Evolutionary conservation across 2,329 filamentous ascomycete species (phyloP).

Genomic region (Xylariaceae sp.): DNA sequence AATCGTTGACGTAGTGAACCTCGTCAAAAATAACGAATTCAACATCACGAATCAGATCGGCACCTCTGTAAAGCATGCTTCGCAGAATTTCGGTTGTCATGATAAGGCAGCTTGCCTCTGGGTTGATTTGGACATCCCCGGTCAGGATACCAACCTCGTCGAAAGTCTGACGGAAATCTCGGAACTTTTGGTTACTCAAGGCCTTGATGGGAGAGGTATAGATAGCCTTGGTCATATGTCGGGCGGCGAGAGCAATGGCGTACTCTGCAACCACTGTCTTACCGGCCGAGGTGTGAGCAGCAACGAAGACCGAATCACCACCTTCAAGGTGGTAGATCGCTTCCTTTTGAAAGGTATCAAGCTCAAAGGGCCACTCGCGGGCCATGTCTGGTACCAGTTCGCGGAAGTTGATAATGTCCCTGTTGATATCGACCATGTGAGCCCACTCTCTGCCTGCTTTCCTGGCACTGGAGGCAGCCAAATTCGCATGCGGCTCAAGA

Average conservation of each 20-base stretch:
- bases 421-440: conserved; percentile 95
- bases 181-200: conserved; percentile 96
- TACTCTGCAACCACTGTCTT: conserved; percentile 99
- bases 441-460: conserved; percentile 88
- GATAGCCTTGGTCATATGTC: conserved; percentile 99
- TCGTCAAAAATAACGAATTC: conserved; percentile 99
- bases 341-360: conserved; percentile 98
- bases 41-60: conserved; percentile 92
- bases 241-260: conserved; percentile 91
- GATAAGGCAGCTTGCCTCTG: conserved; percentile 95
- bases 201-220: conserved; percentile 99
- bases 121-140: conserved; percentile 95
- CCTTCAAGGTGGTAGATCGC: conserved; percentile 96
- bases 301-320: conserved; percentile 96
- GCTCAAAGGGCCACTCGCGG: conserved; percentile 91
- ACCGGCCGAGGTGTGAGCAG: conserved; percentile 93
- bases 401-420: conserved; percentile 88
- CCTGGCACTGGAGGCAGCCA: conserved; percentile 68
- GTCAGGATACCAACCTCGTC: conserved; percentile 97
- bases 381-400: conserved; percentile 97
- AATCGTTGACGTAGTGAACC: conserved; percentile 97
- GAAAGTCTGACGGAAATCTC: conserved; percentile 86
- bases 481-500: conserved; percentile 75
- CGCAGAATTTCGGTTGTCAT: conserved; percentile 99
- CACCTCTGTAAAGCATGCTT: conserved; percentile 96